A percentile compares a stretch with the other conserved stretches of the same genome.
phyloP scores from a whole-genome alignment of 2,329 filamentous ascomycete species.

The Paracamarosporium sp. region DNA sequence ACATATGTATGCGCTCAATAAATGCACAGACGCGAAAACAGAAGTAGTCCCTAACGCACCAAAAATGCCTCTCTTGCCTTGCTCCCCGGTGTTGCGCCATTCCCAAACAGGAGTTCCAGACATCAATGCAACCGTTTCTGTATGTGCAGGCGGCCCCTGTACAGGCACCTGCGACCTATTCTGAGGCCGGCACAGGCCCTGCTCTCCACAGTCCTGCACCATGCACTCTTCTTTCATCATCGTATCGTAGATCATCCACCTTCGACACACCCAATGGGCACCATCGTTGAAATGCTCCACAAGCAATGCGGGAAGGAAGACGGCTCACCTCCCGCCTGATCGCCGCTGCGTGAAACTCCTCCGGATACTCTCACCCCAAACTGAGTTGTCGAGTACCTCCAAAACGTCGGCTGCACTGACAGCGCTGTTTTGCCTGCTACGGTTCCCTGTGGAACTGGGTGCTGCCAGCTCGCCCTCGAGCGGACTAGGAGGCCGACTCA shows the following conservation, averaged over 20 bases:
- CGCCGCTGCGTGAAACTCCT: constrained; percentile 78
- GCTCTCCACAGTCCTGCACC: constrained; percentile 17
- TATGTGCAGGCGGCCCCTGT: constrained; percentile 23
- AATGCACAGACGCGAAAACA: constrained; percentile 2
- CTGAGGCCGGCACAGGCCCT: constrained; percentile 21
- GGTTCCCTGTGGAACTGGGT: constrained; percentile 53
- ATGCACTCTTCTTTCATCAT: constrained; percentile 18
- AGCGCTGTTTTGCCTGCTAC: constrained; percentile 69
- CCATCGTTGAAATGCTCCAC: not conserved
- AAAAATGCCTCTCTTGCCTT: constrained; percentile 10
- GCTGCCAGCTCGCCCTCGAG: constrained; percentile 34
- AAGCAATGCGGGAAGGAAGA: not conserved
- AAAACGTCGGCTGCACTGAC: constrained; percentile 80
- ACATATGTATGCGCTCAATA: constrained; percentile 8
- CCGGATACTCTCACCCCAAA: constrained; percentile 92
- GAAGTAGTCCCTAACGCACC: constrained; percentile 6
- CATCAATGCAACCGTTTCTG: constrained; percentile 40
- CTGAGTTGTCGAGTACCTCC: constrained; percentile 84
- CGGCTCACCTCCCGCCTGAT: constrained; percentile 26
- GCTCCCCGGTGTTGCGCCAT: constrained; percentile 11
- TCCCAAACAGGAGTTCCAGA: constrained; percentile 26
- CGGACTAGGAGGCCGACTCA: constrained; percentile 48
- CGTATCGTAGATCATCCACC: constrained; percentile 24
- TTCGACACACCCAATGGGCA: constrained; percentile 14
- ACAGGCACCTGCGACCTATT: constrained; percentile 25